Base-by-base conservation (phyloP, 2,329 filamentous ascomycete species). In the Exophiala phaeomuriformis region DNA sequence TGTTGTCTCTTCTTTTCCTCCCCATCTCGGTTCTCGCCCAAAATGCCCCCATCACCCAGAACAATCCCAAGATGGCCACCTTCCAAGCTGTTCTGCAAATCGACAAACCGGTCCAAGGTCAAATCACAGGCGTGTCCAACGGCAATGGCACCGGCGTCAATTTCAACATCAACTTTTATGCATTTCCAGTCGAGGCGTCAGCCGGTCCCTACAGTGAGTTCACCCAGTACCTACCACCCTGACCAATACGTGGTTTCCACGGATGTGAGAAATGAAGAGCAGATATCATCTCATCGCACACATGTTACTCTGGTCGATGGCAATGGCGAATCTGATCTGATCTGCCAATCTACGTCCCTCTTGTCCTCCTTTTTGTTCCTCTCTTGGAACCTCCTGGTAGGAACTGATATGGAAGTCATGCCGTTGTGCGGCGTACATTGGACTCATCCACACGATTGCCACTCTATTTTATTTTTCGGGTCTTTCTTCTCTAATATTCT, bases 151-250 rank as follows among this genome's bases (percentile, higher is more conserved):
- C 74, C 28, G 82, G 82, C 41, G 76, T 84, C 49, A 67, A 72
- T 50, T 79, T 81, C 66, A 68, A 72, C 50, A 74, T 83, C 59
- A 68, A 72, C 32, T 78, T 85, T 63, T 75, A 72, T 51, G 82
- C 82, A 63, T 70, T 86, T 5, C 82, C 83, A 50, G 19, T 19
- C 19, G 71, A 73, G 7, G 53, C 56, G 12, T 70, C 72, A 53
- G 75, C 75, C 41, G 80, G 80, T 1, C 80, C 81, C 8, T 84
- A 84, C 71, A 64, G 82, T 85, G 72, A 63, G 78, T 74, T 5
- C 12, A 45, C 7, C 39, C 4, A 6, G 10, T 35, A 35, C 33
- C 39, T 6, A 41, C 27, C 27, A 33, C 37, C 10, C 29, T 36
- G 41, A 43, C 4, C 32, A n/a, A 7, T n/a, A 37, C 35, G 7